Percentiles rank a stretch among this genome's conserved stretches.
These are phyloP conservation scores for Citrus australasica DNA, from an alignment of 345 rosid species.

Conservation along the genomic window DNA sequence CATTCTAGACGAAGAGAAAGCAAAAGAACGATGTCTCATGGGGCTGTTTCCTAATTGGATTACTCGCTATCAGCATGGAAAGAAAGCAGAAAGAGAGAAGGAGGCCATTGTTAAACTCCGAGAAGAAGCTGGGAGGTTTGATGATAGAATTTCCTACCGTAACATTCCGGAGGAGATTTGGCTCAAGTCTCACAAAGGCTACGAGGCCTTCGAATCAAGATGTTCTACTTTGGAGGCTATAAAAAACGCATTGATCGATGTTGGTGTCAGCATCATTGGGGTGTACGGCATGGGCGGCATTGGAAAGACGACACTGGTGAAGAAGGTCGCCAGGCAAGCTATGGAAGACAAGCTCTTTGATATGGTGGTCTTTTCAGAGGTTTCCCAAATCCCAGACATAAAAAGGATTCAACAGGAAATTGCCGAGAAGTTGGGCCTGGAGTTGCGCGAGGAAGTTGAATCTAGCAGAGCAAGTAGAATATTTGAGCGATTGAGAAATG, in stretches of 20 bases:
- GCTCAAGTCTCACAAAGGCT: too few relatives aligned
- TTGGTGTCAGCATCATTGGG: slow-evolving; percentile 5
- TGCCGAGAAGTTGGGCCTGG: background rate
- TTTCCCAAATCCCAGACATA: background rate
- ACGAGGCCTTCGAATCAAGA: too few relatives aligned
- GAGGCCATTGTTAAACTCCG: too few relatives aligned
- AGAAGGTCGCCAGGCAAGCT: background rate
- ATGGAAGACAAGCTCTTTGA: background rate
- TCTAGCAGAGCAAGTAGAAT: background rate
- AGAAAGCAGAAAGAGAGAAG: too few relatives aligned
- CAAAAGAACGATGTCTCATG: too few relatives aligned
- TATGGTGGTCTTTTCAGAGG: background rate
- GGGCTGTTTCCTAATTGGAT: too few relatives aligned
- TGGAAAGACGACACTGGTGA: slow-evolving; percentile 20
- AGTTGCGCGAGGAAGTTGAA: background rate
- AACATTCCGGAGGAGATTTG: background rate
- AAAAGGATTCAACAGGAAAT: background rate
- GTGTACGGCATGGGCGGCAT: slow-evolving; percentile 8
- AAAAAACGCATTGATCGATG: background rate
- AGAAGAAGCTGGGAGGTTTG: too few relatives aligned
- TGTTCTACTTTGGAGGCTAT: background rate
- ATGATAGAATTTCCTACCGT: background rate
- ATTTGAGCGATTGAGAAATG: background rate
- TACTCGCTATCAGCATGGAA: too few relatives aligned
- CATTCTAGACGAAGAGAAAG: accelerated